Base-by-base conservation (phyloP, 2,329 filamentous ascomycete species). In the Sporothrix humicola region DNA sequence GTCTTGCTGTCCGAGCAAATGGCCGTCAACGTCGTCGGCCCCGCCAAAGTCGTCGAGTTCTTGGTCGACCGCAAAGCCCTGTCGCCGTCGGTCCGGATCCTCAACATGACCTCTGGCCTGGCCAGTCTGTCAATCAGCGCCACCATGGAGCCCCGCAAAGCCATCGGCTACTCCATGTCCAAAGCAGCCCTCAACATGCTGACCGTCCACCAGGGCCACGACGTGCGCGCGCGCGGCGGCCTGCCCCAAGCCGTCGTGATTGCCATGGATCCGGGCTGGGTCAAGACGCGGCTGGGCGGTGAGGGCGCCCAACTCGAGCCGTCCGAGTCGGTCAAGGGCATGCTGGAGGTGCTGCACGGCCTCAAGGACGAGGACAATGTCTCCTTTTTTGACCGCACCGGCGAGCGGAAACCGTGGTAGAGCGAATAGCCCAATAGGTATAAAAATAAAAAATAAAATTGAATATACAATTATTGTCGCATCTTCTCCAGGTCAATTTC, bases 261-360 rank as follows among this genome's bases (percentile, higher is more conserved):
- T 20, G 73, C 76, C 9, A 76, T 81, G 70, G 79, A 81, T 69
- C 81, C 81, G 0, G 81, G 81, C 6, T 81, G 80, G 78, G 81
- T 81, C 23, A 80, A 80, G 76, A 82, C 81, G 42, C 73, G 76
- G 37, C 77, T 82, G 78, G 81, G 81, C 0, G 80, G 81, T 0
- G 73, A 77, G 0, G 77, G 70, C 0, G 81, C 80, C 0, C 56
- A 73, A 13, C 68, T 81, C 12, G 78, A 79, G 73, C 74, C 78
- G 23, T 72, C 75, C 10, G 76, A 78, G n/a, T 80, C 80, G 23
- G 74, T 81, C 4, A 73, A 75, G 0, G 77, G 77, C 1, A 98
- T 96, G 8, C 82, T 99, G 76, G 89, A 90, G 79, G 90, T 98
- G 81, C 83, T 99, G 65, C 90, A 89, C 74, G 86, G 89, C 12